These are phyloP conservation scores for Tetrahymena borealis DNA, from an alignment of 73 alveolate genomes.

Conservation along the genomic window DNA sequence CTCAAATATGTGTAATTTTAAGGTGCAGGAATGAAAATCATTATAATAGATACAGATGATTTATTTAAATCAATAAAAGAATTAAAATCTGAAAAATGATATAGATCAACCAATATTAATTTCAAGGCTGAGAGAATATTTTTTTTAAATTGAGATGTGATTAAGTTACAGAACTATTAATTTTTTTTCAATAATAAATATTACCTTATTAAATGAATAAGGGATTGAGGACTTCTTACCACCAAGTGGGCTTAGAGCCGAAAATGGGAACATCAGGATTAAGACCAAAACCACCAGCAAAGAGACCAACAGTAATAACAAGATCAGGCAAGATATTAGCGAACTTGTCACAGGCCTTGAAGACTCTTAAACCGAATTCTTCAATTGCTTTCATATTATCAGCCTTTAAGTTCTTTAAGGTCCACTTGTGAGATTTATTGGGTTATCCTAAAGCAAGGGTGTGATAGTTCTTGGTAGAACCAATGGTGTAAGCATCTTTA, in stretches of 20 bases:
- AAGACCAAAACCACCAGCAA: slow-evolving; percentile 78
- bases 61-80: neutral
- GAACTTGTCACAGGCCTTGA: slow-evolving; percentile 35
- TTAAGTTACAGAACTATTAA: no score
- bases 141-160: no score
- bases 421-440: neutral
- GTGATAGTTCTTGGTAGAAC: neutral
- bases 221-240: slow-evolving; percentile 49
- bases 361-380: slow-evolving; percentile 17
- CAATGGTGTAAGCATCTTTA: neutral
- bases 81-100: no score
- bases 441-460: neutral
- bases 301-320: slow-evolving; percentile 57
- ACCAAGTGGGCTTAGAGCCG: slow-evolving; percentile 63
- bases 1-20: neutral
- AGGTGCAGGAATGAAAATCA: neutral
- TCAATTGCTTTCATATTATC: slow-evolving; percentile 5
- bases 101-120: no score
- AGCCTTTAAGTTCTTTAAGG: neutral
- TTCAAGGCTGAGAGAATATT: no score
- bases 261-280: slow-evolving; percentile 63
- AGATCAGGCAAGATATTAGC: slow-evolving; percentile 45
- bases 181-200: no score
- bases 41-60: neutral
- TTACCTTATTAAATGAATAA: neutral